A percentile compares a stretch with the other conserved stretches of the same genome.
Conservation (phyloP, 768 basidiomycete species). For the Tricholoma flavovirens region DNA sequence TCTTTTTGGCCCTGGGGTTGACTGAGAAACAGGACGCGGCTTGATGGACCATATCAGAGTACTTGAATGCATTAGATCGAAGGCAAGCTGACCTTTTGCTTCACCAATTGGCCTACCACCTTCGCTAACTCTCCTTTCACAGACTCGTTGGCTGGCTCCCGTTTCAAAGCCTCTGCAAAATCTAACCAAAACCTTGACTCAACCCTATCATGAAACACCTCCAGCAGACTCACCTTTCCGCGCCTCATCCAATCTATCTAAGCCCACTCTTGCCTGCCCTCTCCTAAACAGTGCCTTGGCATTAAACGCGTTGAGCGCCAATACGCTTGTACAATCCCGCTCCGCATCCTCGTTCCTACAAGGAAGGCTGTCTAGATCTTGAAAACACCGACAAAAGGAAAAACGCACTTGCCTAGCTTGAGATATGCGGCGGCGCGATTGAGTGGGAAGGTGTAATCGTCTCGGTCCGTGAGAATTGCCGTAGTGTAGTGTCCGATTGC, state of each 20-base stretch:
- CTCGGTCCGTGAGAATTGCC: conserved; percentile 66
- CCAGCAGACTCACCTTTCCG: conserved; percentile 43
- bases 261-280: conserved; percentile 60
- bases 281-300: conserved; percentile 79
- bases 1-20: conserved; percentile 3
- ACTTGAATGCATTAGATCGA: not conserved
- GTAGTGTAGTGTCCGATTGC: conserved; percentile 85
- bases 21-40: not conserved
- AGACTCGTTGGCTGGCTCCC: conserved; percentile 62
- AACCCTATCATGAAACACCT: not conserved
- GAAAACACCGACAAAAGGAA: conserved; percentile 2
- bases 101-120: conserved; percentile 35
- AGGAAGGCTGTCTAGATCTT: conserved; percentile 9
- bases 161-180: conserved; percentile 45
- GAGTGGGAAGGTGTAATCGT: conserved; percentile 72
- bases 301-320: conserved; percentile 51
- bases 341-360: conserved; percentile 73
- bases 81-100: conserved; percentile 25
- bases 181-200: conserved; percentile 36
- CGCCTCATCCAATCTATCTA: conserved; percentile 54
- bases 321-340: conserved; percentile 67
- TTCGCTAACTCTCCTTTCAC: conserved; percentile 59
- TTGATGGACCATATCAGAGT: not conserved
- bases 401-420: conserved; percentile 89
- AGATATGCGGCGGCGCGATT: conserved; percentile 92